phyloP scores from a whole-genome alignment of 805 yeast genomes.

The Blastobotrys robertii region DNA sequence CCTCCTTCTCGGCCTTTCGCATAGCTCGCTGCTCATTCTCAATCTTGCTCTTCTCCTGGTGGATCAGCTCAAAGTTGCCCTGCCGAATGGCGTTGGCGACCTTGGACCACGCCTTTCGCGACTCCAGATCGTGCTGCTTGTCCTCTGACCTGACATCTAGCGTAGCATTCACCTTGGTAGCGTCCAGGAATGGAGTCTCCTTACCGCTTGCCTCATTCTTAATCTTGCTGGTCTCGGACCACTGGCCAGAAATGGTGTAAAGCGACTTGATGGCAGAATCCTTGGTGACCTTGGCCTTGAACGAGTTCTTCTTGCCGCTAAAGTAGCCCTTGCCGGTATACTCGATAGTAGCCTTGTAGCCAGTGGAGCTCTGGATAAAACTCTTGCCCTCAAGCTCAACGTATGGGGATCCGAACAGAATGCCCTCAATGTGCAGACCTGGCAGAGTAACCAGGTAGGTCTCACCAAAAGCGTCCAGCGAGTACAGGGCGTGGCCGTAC shows the following conservation, averaged over 20 bases:
- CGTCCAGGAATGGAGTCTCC: conserved; percentile 26
- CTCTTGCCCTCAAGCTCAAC: conserved; percentile 89
- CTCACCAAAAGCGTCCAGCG: conserved; percentile 35
- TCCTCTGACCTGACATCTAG: conserved; percentile 71
- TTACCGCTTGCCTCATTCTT: conserved; percentile 42
- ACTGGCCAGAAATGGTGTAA: conserved; percentile 80
- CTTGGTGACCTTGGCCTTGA: conserved; percentile 72
- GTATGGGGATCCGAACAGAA: conserved; percentile 82
- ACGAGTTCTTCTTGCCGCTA: conserved; percentile 86
- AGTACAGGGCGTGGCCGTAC: conserved; percentile 77
- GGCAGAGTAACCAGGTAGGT: conserved; percentile 81
- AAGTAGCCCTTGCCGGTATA: conserved; percentile 92
- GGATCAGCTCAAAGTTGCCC: conserved; percentile 69
- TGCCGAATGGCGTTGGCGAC: conserved; percentile 80
- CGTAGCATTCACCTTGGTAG: conserved; percentile 33
- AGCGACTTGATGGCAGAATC: conserved; percentile 42
- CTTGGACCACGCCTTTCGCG: conserved; percentile 79
- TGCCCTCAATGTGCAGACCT: conserved; percentile 89
- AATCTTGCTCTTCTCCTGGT: conserved; percentile 61
- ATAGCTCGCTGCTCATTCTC: conserved; percentile 80
- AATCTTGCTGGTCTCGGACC: conserved; percentile 73
- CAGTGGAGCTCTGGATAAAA: conserved; percentile 73
- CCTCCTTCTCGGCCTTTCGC: conserved; percentile 60
- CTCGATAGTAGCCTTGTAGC: conserved; percentile 63
- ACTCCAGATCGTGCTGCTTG: conserved; percentile 71